Percentiles rank a stretch among this genome's conserved stretches.
Evolutionary conservation across 2,329 filamentous ascomycete genomes (phyloP).

Genomic region (Balansia obtecta): DNA sequence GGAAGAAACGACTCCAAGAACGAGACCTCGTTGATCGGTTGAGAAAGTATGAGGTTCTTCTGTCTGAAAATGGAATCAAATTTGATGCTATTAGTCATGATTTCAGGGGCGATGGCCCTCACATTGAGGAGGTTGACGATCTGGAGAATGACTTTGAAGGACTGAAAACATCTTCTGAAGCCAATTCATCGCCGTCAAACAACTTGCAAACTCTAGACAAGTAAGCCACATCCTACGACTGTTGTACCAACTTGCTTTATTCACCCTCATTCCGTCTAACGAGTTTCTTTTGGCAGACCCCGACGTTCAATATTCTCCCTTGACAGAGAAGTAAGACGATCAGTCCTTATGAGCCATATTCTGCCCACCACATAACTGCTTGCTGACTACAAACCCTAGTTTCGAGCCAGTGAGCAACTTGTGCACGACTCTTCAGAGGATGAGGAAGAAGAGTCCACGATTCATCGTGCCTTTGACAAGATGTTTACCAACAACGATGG

Average conservation of each 20-base stretch:
- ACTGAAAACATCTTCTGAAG: conserved; percentile 39
- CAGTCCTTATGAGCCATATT: neutral
- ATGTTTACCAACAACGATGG: conserved; percentile 45
- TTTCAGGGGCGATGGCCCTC: conserved; percentile 16
- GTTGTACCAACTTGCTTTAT: too few relatives aligned
- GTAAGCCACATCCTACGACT: neutral
- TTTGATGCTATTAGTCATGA: conserved; percentile 54
- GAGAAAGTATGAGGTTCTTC: conserved; percentile 52
- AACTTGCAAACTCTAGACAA: conserved; percentile 12
- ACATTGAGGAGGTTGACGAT: conserved; percentile 40
- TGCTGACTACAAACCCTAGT: conserved; percentile 22
- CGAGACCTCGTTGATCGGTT: conserved; percentile 58
- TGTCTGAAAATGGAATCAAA: conserved; percentile 53
- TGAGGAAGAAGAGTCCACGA: conserved; percentile 37
- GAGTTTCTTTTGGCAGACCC: conserved; percentile 1
- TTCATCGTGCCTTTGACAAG: conserved; percentile 45
- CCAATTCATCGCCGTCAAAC: conserved; percentile 23
- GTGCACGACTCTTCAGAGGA: conserved; percentile 44
- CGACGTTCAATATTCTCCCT: conserved; percentile 32
- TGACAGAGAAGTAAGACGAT: conserved; percentile 34
- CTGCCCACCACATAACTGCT: neutral
- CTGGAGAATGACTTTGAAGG: conserved; percentile 43
- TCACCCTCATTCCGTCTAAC: neutral
- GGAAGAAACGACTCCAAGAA: conserved; percentile 55
- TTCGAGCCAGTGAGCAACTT: conserved; percentile 34